Percentiles rank a stretch among this genome's conserved stretches.
These are phyloP conservation scores for Colletotrichum lini DNA, from an alignment of 2,329 filamentous ascomycete genomes.

Conservation along the genomic window DNA sequence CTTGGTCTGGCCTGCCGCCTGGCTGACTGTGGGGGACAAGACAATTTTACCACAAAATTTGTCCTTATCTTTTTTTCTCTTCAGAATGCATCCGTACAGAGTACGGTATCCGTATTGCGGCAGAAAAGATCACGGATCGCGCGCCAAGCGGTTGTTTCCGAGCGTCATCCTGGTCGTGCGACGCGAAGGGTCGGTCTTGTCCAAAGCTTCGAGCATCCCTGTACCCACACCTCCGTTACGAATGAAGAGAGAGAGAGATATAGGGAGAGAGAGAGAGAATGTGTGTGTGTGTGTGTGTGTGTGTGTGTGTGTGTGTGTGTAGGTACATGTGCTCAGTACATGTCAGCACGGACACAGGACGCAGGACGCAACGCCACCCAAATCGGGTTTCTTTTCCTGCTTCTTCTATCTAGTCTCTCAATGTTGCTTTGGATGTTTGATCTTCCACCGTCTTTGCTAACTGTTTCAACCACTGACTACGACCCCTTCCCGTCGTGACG, in stretches of 20 bases:
- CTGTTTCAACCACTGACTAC: conserved; percentile 38
- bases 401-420: not conserved
- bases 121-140: conserved; percentile 36
- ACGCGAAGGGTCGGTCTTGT: conserved; percentile 40
- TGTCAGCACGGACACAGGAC: not conserved
- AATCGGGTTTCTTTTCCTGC: conserved; percentile 17
- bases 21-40: too few relatives aligned
- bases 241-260: not conserved
- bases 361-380: conserved; percentile 1
- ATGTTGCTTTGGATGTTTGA: conserved; percentile 34
- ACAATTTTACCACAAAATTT: not conserved
- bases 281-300: too few relatives aligned
- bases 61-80: not conserved
- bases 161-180: conserved; percentile 37
- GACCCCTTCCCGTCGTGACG: conserved; percentile 13
- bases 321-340: too few relatives aligned
- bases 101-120: not conserved
- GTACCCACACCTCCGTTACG: conserved; percentile 2
- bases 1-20: too few relatives aligned
- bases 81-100: too few relatives aligned
- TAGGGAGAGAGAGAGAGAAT: too few relatives aligned
- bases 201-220: conserved; percentile 39
- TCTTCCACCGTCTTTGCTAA: conserved; percentile 22
- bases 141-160: conserved; percentile 41
- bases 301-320: too few relatives aligned